Conservation (phyloP, 768 basidiomycete species). For the Russula earlei region DNA sequence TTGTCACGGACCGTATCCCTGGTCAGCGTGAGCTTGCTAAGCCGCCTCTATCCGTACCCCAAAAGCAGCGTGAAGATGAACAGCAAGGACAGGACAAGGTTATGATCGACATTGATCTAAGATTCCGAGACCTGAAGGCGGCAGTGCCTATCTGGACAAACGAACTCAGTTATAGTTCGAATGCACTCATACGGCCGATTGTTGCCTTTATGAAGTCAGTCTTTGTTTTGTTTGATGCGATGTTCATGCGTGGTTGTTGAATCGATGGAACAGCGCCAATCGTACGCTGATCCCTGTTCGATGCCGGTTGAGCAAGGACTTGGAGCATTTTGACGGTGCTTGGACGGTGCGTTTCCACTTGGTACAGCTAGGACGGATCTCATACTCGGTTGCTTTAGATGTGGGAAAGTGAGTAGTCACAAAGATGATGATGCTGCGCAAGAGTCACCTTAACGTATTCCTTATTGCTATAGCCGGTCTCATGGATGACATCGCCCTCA, state of each 20-base stretch:
- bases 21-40: slow-evolving; percentile 82
- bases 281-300: slow-evolving; percentile 90
- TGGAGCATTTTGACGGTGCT: slow-evolving; percentile 87
- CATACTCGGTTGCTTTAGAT: slow-evolving; percentile 39
- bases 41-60: slow-evolving; percentile 72
- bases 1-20: slow-evolving; percentile 59
- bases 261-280: slow-evolving; percentile 54
- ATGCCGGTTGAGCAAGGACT: slow-evolving; percentile 75
- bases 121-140: slow-evolving; percentile 93
- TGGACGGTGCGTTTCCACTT: slow-evolving; percentile 68
- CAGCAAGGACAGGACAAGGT: slow-evolving; percentile 40
- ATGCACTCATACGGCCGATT: slow-evolving; percentile 87
- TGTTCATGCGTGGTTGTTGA: not conserved
- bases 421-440: not conserved
- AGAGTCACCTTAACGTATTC: slow-evolving; percentile 4
- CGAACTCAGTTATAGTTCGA: slow-evolving; percentile 86
- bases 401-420: slow-evolving; percentile 74
- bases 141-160: slow-evolving; percentile 85
- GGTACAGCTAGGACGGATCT: slow-evolving; percentile 3
- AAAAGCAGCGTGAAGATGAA: slow-evolving; percentile 30
- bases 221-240: not conserved
- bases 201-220: slow-evolving; percentile 94
- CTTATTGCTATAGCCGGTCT: slow-evolving; percentile 61
- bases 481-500: slow-evolving; percentile 81
- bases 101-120: slow-evolving; percentile 84